These are phyloP conservation scores for Nothophytophthora sp. DNA, from an alignment of 352 stramenopile species.

Conservation along the genomic window DNA sequence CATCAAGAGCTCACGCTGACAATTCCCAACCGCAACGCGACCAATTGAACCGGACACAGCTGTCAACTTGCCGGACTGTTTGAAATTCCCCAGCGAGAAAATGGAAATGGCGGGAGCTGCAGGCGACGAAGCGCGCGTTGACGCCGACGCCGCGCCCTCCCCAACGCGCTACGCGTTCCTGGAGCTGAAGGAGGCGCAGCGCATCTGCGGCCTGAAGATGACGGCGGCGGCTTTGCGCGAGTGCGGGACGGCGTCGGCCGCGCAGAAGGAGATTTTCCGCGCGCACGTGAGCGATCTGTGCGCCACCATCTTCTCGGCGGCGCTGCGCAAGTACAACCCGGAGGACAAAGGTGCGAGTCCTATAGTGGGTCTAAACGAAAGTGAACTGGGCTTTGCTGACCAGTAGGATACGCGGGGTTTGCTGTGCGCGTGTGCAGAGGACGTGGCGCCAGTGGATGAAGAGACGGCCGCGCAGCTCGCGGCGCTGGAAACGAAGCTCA, in stretches of 20 bases:
- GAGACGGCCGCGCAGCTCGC: conserved; percentile 38
- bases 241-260: conserved; percentile 46
- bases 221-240: conserved; percentile 45
- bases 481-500: conserved; percentile 50
- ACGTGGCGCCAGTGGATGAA: conserved; percentile 62
- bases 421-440: conserved; percentile 31
- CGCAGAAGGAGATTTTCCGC: conserved; percentile 76
- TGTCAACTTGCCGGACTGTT: conserved; percentile 1
- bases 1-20: too few species aligned
- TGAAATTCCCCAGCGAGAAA: conserved; percentile 11
- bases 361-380: too few species aligned
- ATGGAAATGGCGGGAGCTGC: conserved; percentile 18
- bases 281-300: conserved; percentile 77
- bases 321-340: conserved; percentile 73
- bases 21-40: too few species aligned
- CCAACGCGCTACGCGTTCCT: conserved; percentile 59
- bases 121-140: conserved; percentile 19
- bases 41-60: too few species aligned
- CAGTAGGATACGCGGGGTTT: too few species aligned
- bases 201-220: conserved; percentile 61
- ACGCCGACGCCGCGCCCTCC: background rate
- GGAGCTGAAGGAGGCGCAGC: conserved; percentile 80
- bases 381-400: too few species aligned
- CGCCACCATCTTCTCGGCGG: conserved; percentile 67
- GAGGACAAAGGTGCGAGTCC: conserved; percentile 59